Conservation (phyloP, 179 eudicot species). For the Carnegiea gigantea region DNA sequence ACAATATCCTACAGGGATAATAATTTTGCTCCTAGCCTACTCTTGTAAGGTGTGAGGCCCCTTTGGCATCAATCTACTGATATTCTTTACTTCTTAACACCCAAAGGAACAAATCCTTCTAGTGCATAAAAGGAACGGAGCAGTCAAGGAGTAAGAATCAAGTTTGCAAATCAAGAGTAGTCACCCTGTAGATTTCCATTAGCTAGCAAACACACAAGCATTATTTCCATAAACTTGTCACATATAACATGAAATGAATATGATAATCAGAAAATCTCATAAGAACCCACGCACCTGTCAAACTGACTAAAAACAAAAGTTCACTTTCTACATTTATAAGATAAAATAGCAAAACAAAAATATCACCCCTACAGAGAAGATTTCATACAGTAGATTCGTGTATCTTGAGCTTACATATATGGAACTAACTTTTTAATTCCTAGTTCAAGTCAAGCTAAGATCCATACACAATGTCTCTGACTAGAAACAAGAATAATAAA, state of each 20-base stretch:
- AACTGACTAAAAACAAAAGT: background rate
- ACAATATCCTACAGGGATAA: background rate
- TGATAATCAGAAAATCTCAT: background rate
- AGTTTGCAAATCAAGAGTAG: too few relatives aligned
- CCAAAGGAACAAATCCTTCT: too few relatives aligned
- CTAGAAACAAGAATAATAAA: background rate
- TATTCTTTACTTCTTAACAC: too few relatives aligned
- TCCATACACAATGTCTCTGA: background rate
- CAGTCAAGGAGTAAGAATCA: too few relatives aligned
- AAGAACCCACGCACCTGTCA: background rate
- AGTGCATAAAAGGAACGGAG: too few relatives aligned
- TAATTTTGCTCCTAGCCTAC: background rate
- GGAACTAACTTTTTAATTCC: background rate
- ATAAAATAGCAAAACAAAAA: background rate
- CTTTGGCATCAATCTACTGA: background rate
- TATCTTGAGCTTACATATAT: too few relatives aligned
- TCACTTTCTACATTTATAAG: background rate
- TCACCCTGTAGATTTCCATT: too few relatives aligned
- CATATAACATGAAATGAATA: background rate
- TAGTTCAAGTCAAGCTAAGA: background rate
- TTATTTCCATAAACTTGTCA: background rate
- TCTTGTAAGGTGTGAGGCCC: background rate
- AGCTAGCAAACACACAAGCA: background rate
- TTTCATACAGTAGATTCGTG: background rate
- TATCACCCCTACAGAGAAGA: background rate